phyloP scores from a whole-genome alignment of 1,284 basidiomycete species.

The Melampsora americana region DNA sequence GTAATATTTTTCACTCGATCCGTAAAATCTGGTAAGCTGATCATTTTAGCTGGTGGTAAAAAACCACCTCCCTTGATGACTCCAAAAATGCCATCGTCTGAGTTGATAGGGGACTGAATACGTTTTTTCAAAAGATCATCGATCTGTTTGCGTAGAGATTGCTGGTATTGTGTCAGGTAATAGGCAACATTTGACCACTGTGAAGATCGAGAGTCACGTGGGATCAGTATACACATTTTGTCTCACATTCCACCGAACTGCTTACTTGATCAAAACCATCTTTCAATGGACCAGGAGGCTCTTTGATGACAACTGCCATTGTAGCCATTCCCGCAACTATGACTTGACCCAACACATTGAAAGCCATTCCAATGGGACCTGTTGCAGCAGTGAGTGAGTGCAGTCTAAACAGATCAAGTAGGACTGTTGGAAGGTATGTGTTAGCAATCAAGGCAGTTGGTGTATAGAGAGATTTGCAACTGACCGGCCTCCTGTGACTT shows the following conservation, averaged over 20 bases:
- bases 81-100: conserved; percentile 35
- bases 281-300: conserved; percentile 32
- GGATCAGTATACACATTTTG: neutral
- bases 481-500: conserved; percentile 37
- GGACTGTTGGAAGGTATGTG: no score
- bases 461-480: no score
- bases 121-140: conserved; percentile 7
- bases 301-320: conserved; percentile 12
- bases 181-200: conserved; percentile 36
- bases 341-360: conserved; percentile 17
- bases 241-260: neutral
- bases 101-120: conserved; percentile 14
- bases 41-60: conserved; percentile 7
- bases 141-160: conserved; percentile 16
- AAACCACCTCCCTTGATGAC: conserved; percentile 22
- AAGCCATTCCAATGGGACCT: conserved; percentile 5
- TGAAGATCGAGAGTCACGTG: neutral
- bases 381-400: neutral
- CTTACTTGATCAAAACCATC: conserved; percentile 38
- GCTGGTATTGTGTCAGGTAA: conserved; percentile 28
- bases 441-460: no score
- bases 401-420: no score
- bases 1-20: conserved; percentile 12
- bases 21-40: conserved; percentile 5
- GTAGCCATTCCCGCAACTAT: conserved; percentile 22